Conservation (phyloP, 352 stramenopile species). For the Globisporangium cederbergense region DNA sequence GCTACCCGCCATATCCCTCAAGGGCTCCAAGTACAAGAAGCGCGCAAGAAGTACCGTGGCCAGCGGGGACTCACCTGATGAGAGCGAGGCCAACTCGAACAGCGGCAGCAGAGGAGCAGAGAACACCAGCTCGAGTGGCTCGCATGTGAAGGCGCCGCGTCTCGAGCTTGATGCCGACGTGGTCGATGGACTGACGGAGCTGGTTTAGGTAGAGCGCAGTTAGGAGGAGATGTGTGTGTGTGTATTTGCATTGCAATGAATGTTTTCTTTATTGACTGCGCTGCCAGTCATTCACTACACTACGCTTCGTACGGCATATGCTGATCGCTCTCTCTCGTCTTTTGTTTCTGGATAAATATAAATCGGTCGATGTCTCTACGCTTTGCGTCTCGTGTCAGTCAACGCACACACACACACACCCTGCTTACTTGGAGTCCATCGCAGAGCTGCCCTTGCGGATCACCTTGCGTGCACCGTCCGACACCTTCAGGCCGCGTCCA, state of each 20-base stretch:
- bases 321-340: background rate
- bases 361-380: background rate
- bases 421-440: conserved; percentile 28
- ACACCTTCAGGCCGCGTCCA: conserved; percentile 27
- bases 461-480: conserved; percentile 39
- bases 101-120: background rate
- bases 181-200: conserved; percentile 48
- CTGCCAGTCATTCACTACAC: too few species aligned
- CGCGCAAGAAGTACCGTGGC: conserved; percentile 26
- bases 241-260: background rate
- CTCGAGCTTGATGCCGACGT: conserved; percentile 64
- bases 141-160: conserved; percentile 42
- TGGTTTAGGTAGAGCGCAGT: conserved; percentile 31
- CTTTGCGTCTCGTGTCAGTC: background rate
- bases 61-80: background rate
- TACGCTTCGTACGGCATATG: background rate
- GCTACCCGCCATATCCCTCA: conserved; percentile 41
- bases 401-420: too few species aligned
- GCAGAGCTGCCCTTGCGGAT: conserved; percentile 47
- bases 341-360: background rate
- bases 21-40: conserved; percentile 63
- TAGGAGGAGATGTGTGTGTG: background rate
- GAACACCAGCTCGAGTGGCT: background rate
- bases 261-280: background rate
- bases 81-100: background rate